Evolutionary conservation across 192 early-diverging fungal genomes (phyloP).

Genomic region (Coemansia sp.): DNA sequence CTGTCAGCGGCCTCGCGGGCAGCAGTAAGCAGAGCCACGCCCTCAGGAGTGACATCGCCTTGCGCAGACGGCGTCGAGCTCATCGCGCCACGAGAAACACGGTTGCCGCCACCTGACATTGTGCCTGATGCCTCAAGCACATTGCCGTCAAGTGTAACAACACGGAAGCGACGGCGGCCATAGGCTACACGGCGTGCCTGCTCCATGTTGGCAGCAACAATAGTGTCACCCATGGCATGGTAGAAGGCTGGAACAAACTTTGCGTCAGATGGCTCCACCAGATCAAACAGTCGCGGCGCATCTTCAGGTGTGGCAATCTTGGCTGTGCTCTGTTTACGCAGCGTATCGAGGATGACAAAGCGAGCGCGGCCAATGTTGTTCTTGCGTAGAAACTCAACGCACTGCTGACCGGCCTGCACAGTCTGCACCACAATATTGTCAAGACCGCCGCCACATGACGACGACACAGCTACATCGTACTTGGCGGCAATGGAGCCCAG

Average conservation of each 20-base stretch:
- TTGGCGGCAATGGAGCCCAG: slow-evolving; percentile 91
- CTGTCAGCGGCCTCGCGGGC: slow-evolving; percentile 62
- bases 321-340: slow-evolving; percentile 55
- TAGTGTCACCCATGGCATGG: slow-evolving; percentile 78
- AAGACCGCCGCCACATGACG: slow-evolving; percentile 71
- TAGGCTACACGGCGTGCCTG: slow-evolving; percentile 89
- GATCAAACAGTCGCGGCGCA: slow-evolving; percentile 86
- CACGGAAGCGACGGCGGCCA: slow-evolving; percentile 77
- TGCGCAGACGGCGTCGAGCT: slow-evolving; percentile 64
- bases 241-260: slow-evolving; percentile 83
- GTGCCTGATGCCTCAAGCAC: slow-evolving; percentile 90
- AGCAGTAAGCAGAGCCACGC: slow-evolving; percentile 59
- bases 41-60: slow-evolving; percentile 57
- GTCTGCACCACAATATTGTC: slow-evolving; percentile 91
- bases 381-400: slow-evolving; percentile 84
- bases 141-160: slow-evolving; percentile 91
- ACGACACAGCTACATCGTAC: slow-evolving; percentile 95
- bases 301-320: slow-evolving; percentile 70
- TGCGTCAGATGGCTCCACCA: slow-evolving; percentile 74
- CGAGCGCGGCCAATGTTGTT: slow-evolving; percentile 84
- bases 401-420: slow-evolving; percentile 81
- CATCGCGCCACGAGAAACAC: slow-evolving; percentile 83
- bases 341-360: slow-evolving; percentile 80
- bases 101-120: slow-evolving; percentile 88
- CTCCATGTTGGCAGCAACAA: slow-evolving; percentile 80